phyloP scores from a whole-genome alignment of 1,139 yeast species.

The Diutina scorzettiae region DNA sequence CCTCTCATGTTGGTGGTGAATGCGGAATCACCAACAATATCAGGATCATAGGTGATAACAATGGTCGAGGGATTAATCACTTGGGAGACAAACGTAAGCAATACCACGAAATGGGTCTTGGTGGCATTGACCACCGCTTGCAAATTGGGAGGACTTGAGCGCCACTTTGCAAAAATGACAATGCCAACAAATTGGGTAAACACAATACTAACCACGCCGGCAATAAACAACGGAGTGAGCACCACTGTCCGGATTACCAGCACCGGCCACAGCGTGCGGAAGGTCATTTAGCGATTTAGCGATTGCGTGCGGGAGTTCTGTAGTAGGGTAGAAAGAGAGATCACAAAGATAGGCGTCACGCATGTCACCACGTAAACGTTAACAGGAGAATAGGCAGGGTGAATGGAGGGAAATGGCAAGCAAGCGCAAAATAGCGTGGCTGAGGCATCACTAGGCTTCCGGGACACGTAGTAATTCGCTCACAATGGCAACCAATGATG shows the following conservation, averaged over 20 bases:
- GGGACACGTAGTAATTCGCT: too few relatives aligned
- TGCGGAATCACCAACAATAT: conserved; percentile 12
- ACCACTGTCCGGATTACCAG: conserved; percentile 19
- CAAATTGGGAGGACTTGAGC: conserved; percentile 15
- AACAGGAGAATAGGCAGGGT: too few relatives aligned
- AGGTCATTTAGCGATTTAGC: too few relatives aligned
- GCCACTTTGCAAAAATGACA: conserved; percentile 12
- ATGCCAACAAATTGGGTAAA: conserved; percentile 29
- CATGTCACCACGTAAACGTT: too few relatives aligned
- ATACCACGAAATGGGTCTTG: conserved; percentile 36
- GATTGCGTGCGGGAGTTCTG: too few relatives aligned
- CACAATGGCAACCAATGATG: too few relatives aligned
- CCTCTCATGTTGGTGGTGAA: conserved; percentile 15
- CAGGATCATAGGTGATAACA: conserved; percentile 28
- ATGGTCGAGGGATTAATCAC: conserved; percentile 30
- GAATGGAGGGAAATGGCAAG: too few relatives aligned
- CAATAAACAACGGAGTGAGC: conserved; percentile 23
- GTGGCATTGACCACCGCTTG: conserved; percentile 33
- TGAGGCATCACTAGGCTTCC: too few relatives aligned
- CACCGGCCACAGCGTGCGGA: conserved; percentile 11
- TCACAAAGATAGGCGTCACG: too few relatives aligned
- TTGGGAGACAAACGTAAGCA: conserved; percentile 33
- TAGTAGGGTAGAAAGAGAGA: too few relatives aligned
- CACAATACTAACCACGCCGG: conserved; percentile 34
- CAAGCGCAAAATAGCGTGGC: too few relatives aligned